Evolutionary conservation across 2,329 filamentous ascomycete species (phyloP).

Genomic region (Neonectria magnoliae): DNA sequence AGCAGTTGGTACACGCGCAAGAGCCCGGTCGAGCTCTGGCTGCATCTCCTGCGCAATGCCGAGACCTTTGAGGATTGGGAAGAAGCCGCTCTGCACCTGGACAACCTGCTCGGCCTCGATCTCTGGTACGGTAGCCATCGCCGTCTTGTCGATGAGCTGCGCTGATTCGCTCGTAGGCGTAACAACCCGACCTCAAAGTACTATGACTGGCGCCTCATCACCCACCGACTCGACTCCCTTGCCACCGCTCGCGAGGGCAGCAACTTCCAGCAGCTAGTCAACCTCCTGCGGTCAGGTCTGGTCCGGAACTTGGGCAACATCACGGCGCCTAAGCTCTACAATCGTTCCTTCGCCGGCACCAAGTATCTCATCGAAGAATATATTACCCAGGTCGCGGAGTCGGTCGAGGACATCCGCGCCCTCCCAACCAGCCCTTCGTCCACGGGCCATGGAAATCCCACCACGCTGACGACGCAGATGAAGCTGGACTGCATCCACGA

Average conservation of each 20-base stretch:
- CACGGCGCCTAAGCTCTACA: slow-evolving; percentile 82
- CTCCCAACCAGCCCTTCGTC: slow-evolving; percentile 66
- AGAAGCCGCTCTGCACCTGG: slow-evolving; percentile 82
- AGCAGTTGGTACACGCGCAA: slow-evolving; percentile 73
- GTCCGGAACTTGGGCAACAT: slow-evolving; percentile 94
- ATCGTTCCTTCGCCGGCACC: slow-evolving; percentile 85
- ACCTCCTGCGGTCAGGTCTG: slow-evolving; percentile 80
- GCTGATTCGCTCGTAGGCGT: slow-evolving; percentile 64
- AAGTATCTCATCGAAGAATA: slow-evolving; percentile 94
- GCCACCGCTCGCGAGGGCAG: slow-evolving; percentile 74
- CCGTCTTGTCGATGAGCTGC: not conserved
- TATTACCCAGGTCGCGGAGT: slow-evolving; percentile 82
- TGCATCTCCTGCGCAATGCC: slow-evolving; percentile 72
- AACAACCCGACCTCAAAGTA: slow-evolving; percentile 81
- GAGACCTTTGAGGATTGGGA: slow-evolving; percentile 87
- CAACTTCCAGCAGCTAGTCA: slow-evolving; percentile 79
- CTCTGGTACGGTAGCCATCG: slow-evolving; percentile 67
- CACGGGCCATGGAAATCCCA: slow-evolving; percentile 47
- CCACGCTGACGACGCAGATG: slow-evolving; percentile 72
- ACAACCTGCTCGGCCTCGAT: slow-evolving; percentile 82
- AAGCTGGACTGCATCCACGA: slow-evolving; percentile 90
- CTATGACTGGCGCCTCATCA: slow-evolving; percentile 89
- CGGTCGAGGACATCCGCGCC: slow-evolving; percentile 78
- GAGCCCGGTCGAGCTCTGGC: slow-evolving; percentile 71
- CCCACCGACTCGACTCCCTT: slow-evolving; percentile 77